Evolutionary conservation across 2,329 filamentous ascomycete species (phyloP), one percentile per base, ranked within the genome.

Genomic region (Monilinia fructicola): DNA sequence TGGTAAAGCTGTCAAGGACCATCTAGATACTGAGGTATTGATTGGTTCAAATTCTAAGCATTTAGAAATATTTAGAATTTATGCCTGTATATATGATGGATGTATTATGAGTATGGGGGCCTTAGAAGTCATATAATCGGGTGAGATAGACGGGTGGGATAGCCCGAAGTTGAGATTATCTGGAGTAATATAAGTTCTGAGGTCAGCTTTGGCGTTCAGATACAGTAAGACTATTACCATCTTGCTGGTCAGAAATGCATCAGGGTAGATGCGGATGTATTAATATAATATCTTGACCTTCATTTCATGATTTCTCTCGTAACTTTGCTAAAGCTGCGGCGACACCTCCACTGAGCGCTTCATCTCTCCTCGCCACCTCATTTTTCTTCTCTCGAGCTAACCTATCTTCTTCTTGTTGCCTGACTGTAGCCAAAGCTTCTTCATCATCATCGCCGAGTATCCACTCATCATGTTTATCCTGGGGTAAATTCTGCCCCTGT

Each of bases 251-350:
- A 59, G 56, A n/a, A 10, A 35, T 48, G 4, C 11, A 54, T 18
- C 28, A 35, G 5, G 14, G 26, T 23, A 35, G 42, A 35, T 35
- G 12, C 16, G 3, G 12, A 48, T 18, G 11, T 38, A 35, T 7
- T 3, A 10, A 46, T 31, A n/a, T 18, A 21, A 44, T 3, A 26
- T 38, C 21, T 35, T 18, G 3, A 6, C 21, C 4, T 38, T 23
- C 14, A 10, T 42, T 38, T 67, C 21, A 67, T 21, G 35, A 23
- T 14, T 67, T 50, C 38, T 67, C 65, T 31, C 73, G 69, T 31
- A 90, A 76, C 70, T 79, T 87, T 10, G 86, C 86, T 68, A 90
- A 74, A 21, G 87, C 87, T 42, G 84, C 85, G 55, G 86, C 85
- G 56, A 90, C 78, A 2, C 87, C 86, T 55, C 81, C 85, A 68